Conservation (phyloP, 169 alveolate genomes). For the Toxoplasma gondii region DNA sequence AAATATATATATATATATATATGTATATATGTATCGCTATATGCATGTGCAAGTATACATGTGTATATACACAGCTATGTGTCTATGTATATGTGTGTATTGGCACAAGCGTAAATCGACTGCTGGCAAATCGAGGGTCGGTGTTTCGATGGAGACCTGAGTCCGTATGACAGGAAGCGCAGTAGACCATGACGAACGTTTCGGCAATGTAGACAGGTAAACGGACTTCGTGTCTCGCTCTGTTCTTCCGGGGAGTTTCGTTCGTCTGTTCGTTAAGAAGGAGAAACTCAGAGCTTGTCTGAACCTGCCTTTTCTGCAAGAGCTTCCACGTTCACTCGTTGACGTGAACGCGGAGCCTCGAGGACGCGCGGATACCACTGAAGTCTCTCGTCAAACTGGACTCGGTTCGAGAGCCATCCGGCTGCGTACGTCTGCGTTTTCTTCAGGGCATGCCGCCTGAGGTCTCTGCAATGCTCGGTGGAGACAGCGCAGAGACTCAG, state of each 20-base stretch:
- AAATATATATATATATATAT: background rate
- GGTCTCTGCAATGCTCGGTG: background rate
- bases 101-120: too few relatives aligned
- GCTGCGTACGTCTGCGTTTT: background rate
- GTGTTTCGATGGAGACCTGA: too few relatives aligned
- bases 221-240: too few relatives aligned
- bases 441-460: slow-evolving; percentile 33
- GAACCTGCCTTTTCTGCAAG: background rate
- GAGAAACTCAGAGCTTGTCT: background rate
- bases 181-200: too few relatives aligned
- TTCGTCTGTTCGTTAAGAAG: background rate
- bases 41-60: background rate
- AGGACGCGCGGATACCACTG: too few relatives aligned
- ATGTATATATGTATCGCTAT: background rate
- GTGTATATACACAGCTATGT: slow-evolving; percentile 16
- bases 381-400: too few relatives aligned
- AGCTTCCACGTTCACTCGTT: background rate
- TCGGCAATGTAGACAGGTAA: too few relatives aligned
- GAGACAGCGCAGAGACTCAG: slow-evolving; percentile 64
- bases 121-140: too few relatives aligned
- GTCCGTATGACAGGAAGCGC: too few relatives aligned
- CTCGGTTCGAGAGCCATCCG: too few relatives aligned
- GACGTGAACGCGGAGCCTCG: background rate
- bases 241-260: too few relatives aligned
- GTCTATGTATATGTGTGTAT: background rate